Conservation (phyloP, 2,329 filamentous ascomycete species). For the Fusarium sp. region DNA sequence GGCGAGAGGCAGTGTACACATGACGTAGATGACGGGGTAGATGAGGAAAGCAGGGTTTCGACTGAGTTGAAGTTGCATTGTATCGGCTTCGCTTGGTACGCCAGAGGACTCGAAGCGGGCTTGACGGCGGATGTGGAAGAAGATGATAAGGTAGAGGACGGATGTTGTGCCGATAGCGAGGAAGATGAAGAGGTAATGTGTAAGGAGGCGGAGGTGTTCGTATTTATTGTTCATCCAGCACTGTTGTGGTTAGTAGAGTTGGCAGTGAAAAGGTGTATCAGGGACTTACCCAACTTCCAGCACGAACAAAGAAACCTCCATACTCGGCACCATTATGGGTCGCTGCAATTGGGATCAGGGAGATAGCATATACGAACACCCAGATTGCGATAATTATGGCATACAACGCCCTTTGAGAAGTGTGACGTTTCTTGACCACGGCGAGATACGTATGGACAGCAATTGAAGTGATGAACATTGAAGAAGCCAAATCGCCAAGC, state of each 20-base stretch:
- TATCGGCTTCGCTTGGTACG: slow-evolving; percentile 26
- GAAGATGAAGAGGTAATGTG: slow-evolving; percentile 76
- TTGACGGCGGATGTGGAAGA: slow-evolving; percentile 55
- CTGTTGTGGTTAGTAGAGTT: slow-evolving; percentile 49
- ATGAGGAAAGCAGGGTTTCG: slow-evolving; percentile 70
- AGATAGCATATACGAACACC: slow-evolving; percentile 70
- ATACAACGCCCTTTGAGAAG: slow-evolving; percentile 66
- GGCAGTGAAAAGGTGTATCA: accelerated
- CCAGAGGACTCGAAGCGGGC: slow-evolving; percentile 18
- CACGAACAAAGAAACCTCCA: slow-evolving; percentile 71
- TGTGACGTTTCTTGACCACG: slow-evolving; percentile 68
- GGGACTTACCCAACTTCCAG: slow-evolving; percentile 70
- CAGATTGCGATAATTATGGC: slow-evolving; percentile 63
- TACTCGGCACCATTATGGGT: slow-evolving; percentile 57
- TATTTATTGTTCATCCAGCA: slow-evolving; percentile 74
- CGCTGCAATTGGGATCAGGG: slow-evolving; percentile 63
- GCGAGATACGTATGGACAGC: slow-evolving; percentile 75
- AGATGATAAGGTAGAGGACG: slow-evolving; percentile 58
- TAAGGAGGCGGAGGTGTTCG: slow-evolving; percentile 66
- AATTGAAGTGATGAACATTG: slow-evolving; percentile 75
- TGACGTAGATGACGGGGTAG: slow-evolving; percentile 76
- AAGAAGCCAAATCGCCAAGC: slow-evolving; percentile 74
- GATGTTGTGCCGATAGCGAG: slow-evolving; percentile 56
- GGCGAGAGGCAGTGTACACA: slow-evolving; percentile 77
- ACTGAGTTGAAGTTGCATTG: slow-evolving; percentile 35